A percentile compares a stretch with the other conserved stretches of the same genome.
phyloP scores from a whole-genome alignment of 768 basidiomycete species.

The Tricholoma sp. region DNA sequence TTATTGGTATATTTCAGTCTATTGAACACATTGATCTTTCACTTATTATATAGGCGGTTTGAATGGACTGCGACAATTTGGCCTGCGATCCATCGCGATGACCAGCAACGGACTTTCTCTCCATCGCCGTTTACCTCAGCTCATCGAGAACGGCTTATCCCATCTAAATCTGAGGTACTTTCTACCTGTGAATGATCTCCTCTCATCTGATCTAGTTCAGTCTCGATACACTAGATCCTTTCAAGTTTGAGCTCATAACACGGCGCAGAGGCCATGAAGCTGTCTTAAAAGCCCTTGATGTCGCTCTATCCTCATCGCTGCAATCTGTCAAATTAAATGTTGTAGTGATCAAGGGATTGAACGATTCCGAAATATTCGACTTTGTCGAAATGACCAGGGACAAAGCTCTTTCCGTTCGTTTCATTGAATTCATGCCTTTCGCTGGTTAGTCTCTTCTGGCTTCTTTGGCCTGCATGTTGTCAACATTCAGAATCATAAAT shows the following conservation, averaged over 20 bases:
- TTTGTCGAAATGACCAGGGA: constrained; percentile 76
- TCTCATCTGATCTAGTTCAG: constrained; percentile 29
- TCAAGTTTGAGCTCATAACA: constrained; percentile 87
- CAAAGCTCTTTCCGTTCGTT: constrained; percentile 63
- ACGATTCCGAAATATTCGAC: constrained; percentile 73
- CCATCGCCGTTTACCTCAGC: constrained; percentile 62
- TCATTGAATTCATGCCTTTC: constrained; percentile 96
- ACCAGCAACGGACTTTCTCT: constrained; percentile 81
- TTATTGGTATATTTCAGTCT: constrained; percentile 49
- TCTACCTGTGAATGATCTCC: not conserved
- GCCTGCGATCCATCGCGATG: constrained; percentile 76
- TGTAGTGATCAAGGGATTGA: constrained; percentile 76
- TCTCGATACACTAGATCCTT: constrained; percentile 79
- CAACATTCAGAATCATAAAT: constrained; percentile 3
- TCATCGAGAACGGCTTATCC: constrained; percentile 69
- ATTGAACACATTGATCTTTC: not conserved
- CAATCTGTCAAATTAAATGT: constrained; percentile 77
- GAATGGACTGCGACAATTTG: constrained; percentile 52
- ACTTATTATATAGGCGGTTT: constrained; percentile 43
- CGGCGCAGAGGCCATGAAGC: constrained; percentile 72
- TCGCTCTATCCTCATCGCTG: constrained; percentile 52
- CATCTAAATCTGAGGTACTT: constrained; percentile 64
- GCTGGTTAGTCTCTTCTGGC: constrained; percentile 44
- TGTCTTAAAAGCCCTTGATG: constrained; percentile 62
- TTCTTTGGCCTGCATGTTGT: not conserved